Evolutionary conservation across 768 basidiomycete genomes (phyloP).

Genomic region (Psilocybe tampanensis): DNA sequence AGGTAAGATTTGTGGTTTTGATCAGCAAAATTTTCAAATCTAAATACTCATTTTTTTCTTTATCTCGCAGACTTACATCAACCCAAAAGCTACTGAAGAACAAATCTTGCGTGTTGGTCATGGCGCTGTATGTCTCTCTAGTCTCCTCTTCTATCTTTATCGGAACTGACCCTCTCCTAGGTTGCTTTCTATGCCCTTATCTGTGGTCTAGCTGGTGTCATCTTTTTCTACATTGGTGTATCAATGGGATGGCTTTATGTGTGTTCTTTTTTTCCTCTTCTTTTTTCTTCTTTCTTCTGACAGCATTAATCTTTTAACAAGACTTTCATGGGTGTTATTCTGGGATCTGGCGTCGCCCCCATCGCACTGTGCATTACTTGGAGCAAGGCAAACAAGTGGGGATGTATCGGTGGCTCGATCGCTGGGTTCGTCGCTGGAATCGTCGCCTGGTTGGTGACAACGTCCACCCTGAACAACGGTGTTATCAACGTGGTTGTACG

Average conservation of each 20-base stretch:
- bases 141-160: background rate
- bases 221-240: conserved; percentile 90
- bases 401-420: conserved; percentile 76
- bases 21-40: background rate
- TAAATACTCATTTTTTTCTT: background rate
- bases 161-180: conserved; percentile 30
- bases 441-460: conserved; percentile 85
- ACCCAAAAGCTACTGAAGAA: conserved; percentile 74
- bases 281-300: background rate
- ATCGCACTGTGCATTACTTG: conserved; percentile 87
- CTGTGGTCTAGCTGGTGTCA: conserved; percentile 81
- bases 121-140: conserved; percentile 46
- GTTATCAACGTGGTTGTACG: conserved; percentile 63
- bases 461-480: conserved; percentile 67
- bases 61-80: conserved; percentile 59
- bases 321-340: conserved; percentile 88
- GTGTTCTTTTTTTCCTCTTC: conserved; percentile 25
- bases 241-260: conserved; percentile 95
- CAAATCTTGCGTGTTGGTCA: conserved; percentile 76
- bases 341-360: conserved; percentile 85
- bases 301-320: conserved; percentile 23
- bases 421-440: conserved; percentile 71
- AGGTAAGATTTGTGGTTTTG: conserved; percentile 39
- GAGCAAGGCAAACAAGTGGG: conserved; percentile 84
- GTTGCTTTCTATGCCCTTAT: conserved; percentile 72